A percentile compares a stretch with the other conserved stretches of the same genome.
These are phyloP conservation scores for Tritrichomonas foetus DNA, from an alignment of 208 protist species.

Conservation along the genomic window DNA sequence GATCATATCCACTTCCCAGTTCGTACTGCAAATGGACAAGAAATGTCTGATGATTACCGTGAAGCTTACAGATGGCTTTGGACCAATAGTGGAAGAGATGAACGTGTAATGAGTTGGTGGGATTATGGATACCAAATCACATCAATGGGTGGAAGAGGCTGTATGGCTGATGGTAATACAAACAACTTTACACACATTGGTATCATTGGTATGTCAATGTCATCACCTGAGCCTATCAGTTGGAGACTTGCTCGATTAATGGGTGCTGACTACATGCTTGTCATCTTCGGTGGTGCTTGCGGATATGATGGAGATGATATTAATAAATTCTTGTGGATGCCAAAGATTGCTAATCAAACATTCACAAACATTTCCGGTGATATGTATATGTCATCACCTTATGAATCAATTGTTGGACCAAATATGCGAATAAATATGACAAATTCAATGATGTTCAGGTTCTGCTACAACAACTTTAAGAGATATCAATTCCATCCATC, in stretches of 20 bases:
- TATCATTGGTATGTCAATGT: constrained; percentile 77
- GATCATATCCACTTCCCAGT: constrained; percentile 57
- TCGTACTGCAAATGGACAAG: constrained; percentile 58
- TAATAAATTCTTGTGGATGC: constrained; percentile 91
- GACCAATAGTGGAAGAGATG: constrained; percentile 78
- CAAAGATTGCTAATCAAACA: constrained; percentile 66
- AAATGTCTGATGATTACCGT: constrained; percentile 90
- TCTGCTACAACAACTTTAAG: constrained; percentile 34
- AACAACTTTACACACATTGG: constrained; percentile 98
- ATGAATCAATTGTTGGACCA: neutral
- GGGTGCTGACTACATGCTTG: constrained; percentile 90
- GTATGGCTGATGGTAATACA: constrained; percentile 95
- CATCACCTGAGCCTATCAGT: constrained; percentile 71
- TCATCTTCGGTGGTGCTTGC: constrained; percentile 79
- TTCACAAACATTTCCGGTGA: constrained; percentile 41
- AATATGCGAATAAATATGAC: constrained; percentile 5
- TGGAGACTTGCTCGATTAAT: constrained; percentile 71
- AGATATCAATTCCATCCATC: neutral
- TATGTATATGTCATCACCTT: neutral
- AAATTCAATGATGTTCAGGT: constrained; percentile 37
- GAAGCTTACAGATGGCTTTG: constrained; percentile 88
- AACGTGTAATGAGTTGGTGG: constrained; percentile 74
- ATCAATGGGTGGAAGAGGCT: constrained; percentile 80
- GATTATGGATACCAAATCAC: constrained; percentile 98
- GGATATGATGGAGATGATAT: constrained; percentile 83